Evolutionary conservation across 2,329 filamentous ascomycete genomes (phyloP), one percentile per base, ranked within the genome.

Genomic region (Ascocoryne sarcoides): DNA sequence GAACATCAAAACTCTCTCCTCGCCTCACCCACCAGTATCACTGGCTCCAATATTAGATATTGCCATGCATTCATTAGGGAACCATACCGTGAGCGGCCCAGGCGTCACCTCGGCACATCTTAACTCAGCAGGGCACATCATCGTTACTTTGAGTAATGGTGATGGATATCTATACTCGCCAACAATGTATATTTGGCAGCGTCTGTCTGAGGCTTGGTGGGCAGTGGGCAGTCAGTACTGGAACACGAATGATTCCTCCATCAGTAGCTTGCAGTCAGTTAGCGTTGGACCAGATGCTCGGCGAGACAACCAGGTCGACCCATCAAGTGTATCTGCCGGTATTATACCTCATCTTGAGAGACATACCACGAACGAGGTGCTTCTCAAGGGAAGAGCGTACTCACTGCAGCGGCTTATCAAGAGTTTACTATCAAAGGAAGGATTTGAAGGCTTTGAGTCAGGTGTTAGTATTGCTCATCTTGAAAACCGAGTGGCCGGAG

Each of bases 121-220:
- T 39, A 98, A 95, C 60, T 87, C 85, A 0, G 81, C 79, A 39
- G 93, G 92, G 1, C 75, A 87, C 32, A 75, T 96, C 15, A 72
- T 96, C 17, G 76, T 96, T n/a, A 92, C 87, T 0, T 71, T 98
- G 44, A 92, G 83, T 17, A 96, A 95, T 53, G 92, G 92, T 15
- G 90, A 98, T 54, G 92, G 92, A 2, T 98, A 88, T 63, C 81
- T 81, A 39, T 98, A 98, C 63, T 85, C 85, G 2, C 76, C 83
- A 0, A 72, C 74, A 14, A 84, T 98, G 82, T 90, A 79, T 61
- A 76, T 80, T 5, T 98, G 92, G 92, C 90, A 96, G 62, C 79
- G 89, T 8, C 70, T 98, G n/a, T 94, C 88, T 2, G 93, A 98
- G 60, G 76, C 86, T 2, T 98, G 92, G 92, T 98, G 92, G 88